These are phyloP conservation scores for Astragalus membranaceus DNA, from an alignment of 306 rosid species.

Conservation along the genomic window DNA sequence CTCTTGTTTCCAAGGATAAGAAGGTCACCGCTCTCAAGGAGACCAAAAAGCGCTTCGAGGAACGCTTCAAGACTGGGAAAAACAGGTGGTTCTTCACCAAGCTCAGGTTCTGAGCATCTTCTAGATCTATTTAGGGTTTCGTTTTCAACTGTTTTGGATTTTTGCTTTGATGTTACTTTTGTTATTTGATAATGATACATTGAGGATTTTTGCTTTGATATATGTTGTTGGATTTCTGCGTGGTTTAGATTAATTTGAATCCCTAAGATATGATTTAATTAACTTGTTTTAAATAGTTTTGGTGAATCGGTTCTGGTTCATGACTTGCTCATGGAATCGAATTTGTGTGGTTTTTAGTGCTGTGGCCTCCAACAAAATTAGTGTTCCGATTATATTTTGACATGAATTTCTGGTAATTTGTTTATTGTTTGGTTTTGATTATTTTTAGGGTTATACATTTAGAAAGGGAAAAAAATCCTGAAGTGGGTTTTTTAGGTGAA, in stretches of 20 bases:
- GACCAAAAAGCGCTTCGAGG: conserved; percentile 37
- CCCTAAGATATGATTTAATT: background rate
- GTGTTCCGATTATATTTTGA: too few species aligned
- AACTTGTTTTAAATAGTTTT: too few species aligned
- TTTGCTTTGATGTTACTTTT: too few species aligned
- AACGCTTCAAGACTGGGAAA: conserved; percentile 39
- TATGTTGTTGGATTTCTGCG: background rate
- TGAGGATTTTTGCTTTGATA: background rate
- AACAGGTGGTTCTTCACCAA: conserved; percentile 47
- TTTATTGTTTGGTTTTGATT: too few species aligned
- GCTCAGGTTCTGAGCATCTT: conserved; percentile 28
- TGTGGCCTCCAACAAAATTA: too few species aligned
- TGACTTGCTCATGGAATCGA: too few species aligned
- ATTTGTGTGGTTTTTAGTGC: too few species aligned
- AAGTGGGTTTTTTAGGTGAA: too few species aligned
- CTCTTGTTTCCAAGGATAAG: conserved; percentile 25
- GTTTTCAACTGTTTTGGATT: background rate
- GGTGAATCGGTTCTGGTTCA: too few species aligned
- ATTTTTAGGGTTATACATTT: too few species aligned
- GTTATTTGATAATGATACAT: background rate
- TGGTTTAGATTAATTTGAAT: background rate
- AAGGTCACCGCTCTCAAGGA: conserved; percentile 37
- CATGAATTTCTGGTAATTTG: too few species aligned
- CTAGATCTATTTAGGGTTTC: background rate
- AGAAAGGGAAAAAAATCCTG: too few species aligned